phyloP scores from a whole-genome alignment of 2,329 filamentous ascomycete genomes.

The Monosporascus sp. region DNA sequence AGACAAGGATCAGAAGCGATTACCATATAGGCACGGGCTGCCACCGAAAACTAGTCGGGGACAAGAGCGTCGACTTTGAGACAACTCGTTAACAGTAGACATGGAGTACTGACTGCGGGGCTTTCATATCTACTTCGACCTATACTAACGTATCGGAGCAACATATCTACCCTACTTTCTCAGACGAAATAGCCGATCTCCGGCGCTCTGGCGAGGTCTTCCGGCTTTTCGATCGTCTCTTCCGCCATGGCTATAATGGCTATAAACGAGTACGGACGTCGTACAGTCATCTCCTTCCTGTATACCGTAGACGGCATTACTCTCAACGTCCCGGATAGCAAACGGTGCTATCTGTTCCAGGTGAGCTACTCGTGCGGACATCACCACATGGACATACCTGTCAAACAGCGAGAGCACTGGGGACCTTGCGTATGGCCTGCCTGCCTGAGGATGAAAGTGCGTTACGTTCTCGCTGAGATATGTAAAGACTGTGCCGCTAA shows the following conservation, averaged over 20 bases:
- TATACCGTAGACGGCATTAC: background rate
- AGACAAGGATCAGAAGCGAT: too few relatives aligned
- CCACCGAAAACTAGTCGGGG: too few relatives aligned
- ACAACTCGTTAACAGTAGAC: too few relatives aligned
- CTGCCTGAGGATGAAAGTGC: background rate
- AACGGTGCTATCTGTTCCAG: background rate
- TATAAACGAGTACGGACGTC: background rate
- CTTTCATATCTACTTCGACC: too few relatives aligned
- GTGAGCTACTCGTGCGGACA: background rate
- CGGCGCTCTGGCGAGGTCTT: too few relatives aligned
- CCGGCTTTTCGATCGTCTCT: too few relatives aligned
- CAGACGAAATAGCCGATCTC: too few relatives aligned
- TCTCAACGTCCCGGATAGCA: background rate
- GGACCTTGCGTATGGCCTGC: background rate
- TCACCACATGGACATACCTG: background rate
- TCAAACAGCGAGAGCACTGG: background rate
- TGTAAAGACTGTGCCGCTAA: background rate
- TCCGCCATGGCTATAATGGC: background rate
- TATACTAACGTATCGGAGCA: too few relatives aligned
- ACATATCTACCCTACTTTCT: too few relatives aligned
- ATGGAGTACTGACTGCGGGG: too few relatives aligned
- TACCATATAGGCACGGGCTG: too few relatives aligned
- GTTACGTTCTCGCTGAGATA: background rate
- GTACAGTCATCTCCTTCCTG: background rate
- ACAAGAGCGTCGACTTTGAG: too few relatives aligned